phyloP scores from a whole-genome alignment of 2,329 filamentous ascomycete species.

The Aureobasidium melanogenum region DNA sequence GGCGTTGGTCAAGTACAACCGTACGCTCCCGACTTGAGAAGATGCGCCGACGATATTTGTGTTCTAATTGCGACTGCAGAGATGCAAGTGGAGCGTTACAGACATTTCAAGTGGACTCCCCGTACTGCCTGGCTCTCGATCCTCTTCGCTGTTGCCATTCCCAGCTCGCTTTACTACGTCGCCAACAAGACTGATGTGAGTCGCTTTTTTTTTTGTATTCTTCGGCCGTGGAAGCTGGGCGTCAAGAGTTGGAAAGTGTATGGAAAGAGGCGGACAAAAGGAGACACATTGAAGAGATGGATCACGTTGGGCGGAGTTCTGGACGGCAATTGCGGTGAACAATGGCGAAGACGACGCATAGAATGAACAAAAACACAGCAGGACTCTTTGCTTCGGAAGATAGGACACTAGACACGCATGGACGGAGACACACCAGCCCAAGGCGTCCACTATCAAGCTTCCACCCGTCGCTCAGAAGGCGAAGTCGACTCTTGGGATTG shows the following conservation, averaged over 20 bases:
- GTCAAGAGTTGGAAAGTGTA: background rate
- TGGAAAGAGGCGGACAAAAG: background rate
- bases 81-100: slow-evolving; percentile 76
- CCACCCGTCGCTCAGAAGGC: background rate
- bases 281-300: background rate
- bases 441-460: background rate
- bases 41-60: background rate
- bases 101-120: slow-evolving; percentile 91
- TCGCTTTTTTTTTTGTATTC: slow-evolving; percentile 20
- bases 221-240: background rate
- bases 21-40: slow-evolving; percentile 33
- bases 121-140: slow-evolving; percentile 73
- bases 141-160: slow-evolving; percentile 66
- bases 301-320: background rate
- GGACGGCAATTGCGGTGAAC: background rate
- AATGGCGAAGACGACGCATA: background rate
- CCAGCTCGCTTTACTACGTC: slow-evolving; percentile 58
- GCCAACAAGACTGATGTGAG: slow-evolving; percentile 82
- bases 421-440: background rate
- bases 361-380: background rate
- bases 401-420: background rate
- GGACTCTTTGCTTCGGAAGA: background rate
- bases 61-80: slow-evolving; percentile 43
- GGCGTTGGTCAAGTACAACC: slow-evolving; percentile 47
- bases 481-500: background rate